Conservation (phyloP, 495 filamentous ascomycete genomes). For the Penicillium taxi region DNA sequence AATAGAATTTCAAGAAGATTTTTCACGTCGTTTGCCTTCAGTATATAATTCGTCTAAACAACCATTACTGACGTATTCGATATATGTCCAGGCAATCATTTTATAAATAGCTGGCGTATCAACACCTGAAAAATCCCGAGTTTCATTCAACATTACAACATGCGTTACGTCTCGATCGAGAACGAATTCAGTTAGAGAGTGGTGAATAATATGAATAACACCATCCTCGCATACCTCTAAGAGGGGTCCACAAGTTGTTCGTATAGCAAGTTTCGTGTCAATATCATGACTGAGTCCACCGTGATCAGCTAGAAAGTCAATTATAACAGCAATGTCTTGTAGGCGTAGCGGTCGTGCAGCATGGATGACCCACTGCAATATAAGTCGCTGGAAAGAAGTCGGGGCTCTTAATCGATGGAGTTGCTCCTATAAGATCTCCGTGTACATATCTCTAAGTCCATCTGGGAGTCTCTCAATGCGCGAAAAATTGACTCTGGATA, state of each 20-base stretch:
- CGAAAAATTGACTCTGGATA: slow-evolving; percentile 23
- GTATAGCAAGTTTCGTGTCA: slow-evolving; percentile 14
- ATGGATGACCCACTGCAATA: slow-evolving; percentile 42
- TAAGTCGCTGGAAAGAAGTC: slow-evolving; percentile 27
- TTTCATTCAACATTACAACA: background rate
- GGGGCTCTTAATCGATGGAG: background rate
- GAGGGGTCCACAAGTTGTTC: slow-evolving; percentile 37
- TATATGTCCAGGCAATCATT: background rate
- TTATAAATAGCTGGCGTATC: background rate
- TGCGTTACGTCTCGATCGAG: background rate
- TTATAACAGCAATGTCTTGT: slow-evolving; percentile 35
- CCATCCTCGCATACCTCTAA: slow-evolving; percentile 43
- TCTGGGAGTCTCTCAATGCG: slow-evolving; percentile 19
- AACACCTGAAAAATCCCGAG: background rate
- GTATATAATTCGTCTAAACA: background rate
- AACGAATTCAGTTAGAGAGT: slow-evolving; percentile 42
- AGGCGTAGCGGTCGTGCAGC: slow-evolving; percentile 40
- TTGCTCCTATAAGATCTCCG: background rate
- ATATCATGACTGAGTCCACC: slow-evolving; percentile 4
- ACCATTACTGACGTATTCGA: background rate
- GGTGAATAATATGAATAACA: slow-evolving; percentile 42
- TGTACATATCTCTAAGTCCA: background rate
- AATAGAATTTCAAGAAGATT: background rate
- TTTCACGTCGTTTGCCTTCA: background rate
- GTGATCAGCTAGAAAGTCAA: slow-evolving; percentile 8